Evolutionary conservation across 1,284 basidiomycete genomes (phyloP), one percentile per base, ranked within the genome.

Genomic region (Puccinia coronata): DNA sequence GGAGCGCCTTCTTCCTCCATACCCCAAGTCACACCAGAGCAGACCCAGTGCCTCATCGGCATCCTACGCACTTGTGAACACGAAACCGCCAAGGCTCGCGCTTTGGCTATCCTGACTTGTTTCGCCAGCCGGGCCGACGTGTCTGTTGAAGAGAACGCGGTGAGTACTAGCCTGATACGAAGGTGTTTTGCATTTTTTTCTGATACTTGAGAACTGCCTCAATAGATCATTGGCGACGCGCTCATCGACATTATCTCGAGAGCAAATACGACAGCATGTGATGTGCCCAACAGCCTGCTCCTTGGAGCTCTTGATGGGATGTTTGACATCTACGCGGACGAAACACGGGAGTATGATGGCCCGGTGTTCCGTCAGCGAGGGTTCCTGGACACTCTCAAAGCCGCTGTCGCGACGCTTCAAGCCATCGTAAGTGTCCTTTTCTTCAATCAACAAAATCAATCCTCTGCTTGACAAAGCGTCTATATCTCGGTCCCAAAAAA

Each of bases 251-350:
- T 72, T 11, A 59, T 79, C 18, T 67, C 73, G 6, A 63, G 47
- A 36, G 31, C 57, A 16, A 67, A 31, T 16, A 12, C n/a, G 6
- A 9, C 18, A 5, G 41, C n/a, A 8, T 57, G 31, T 71, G 67
- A 71, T 63, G 23, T 41, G 1, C 69, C 69, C 6, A 57, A 34
- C 25, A 39, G 49, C 39, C 31, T 71, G 41, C 14, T 70, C 14
- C 55, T 79, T 28, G 61, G 51, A 70, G 34, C 78, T 34, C 53
- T 80, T 18, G 78, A 80, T 63, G 67, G 55, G 12, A n/a, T 80
- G 5, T 71, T 80, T 72, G 78, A 80, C 51, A 3, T 80, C 6
- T 80, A 80, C 43, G 51, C 53, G 31, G 78, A 80, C 43, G 78
- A 80, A 25, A 49, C 47, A 28, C 5, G 39, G 16, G 34, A n/a